These are phyloP conservation scores for Calycina marina DNA, from an alignment of 2,329 filamentous ascomycete genomes.

Conservation along the genomic window DNA sequence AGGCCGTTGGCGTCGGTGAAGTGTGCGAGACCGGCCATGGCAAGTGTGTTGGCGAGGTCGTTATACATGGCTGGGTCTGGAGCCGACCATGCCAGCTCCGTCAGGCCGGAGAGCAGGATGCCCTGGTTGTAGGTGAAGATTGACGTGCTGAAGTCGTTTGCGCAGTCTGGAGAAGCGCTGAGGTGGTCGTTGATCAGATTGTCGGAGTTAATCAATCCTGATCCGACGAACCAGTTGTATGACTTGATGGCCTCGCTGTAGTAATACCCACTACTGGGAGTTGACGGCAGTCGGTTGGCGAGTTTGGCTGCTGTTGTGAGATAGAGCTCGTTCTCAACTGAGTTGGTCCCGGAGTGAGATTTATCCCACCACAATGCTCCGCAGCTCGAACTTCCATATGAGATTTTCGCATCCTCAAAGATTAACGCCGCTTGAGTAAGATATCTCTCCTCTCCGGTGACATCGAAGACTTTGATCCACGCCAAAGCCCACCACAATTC, in stretches of 20 bases:
- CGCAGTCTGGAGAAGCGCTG: conserved; percentile 28
- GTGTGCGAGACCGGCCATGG: conserved; percentile 33
- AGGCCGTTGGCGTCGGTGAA: conserved; percentile 32
- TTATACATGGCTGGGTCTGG: conserved; percentile 25
- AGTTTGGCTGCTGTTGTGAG: conserved; percentile 38
- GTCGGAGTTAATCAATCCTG: conserved; percentile 31
- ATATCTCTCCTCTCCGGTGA: conserved; percentile 35
- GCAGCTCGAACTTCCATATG: conserved; percentile 33
- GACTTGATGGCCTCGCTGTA: conserved; percentile 37
- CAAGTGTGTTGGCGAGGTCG: conserved; percentile 37
- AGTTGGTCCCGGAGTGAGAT: conserved; percentile 34
- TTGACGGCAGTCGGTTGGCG: conserved; percentile 39
- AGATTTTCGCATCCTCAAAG: conserved; percentile 40
- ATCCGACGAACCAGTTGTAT: conserved; percentile 34
- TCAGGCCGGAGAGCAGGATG: conserved; percentile 41
- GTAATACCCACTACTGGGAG: conserved; percentile 33
- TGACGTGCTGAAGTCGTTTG: conserved; percentile 27
- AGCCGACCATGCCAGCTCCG: conserved; percentile 40
- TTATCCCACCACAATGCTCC: conserved; percentile 45
- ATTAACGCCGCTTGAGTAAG: conserved; percentile 37
- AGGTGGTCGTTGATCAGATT: conserved; percentile 40
- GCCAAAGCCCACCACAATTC: conserved; percentile 50
- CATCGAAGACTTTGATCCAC: conserved; percentile 41
- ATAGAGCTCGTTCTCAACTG: conserved; percentile 43
- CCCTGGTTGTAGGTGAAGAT: conserved; percentile 46